phyloP scores from a whole-genome alignment of 768 basidiomycete species.

The Russula sp. region DNA sequence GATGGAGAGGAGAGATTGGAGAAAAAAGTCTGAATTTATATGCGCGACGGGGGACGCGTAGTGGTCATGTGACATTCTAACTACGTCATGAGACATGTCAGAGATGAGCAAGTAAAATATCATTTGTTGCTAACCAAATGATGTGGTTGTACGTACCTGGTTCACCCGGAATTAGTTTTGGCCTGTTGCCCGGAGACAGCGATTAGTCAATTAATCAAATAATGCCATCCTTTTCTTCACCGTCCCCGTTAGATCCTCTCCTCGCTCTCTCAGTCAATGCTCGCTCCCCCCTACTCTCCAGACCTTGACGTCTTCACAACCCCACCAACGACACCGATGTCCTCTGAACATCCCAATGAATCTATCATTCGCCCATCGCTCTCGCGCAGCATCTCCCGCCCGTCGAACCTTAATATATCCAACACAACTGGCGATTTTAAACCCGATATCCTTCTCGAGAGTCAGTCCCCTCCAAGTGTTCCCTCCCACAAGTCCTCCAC shows the following conservation, averaged over 20 bases:
- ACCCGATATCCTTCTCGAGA: conserved; percentile 40
- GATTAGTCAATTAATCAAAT: not conserved
- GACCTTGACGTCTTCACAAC: conserved; percentile 46
- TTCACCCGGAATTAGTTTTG: not conserved
- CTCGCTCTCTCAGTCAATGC: conserved; percentile 10
- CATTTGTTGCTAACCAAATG: not conserved
- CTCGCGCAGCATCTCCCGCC: conserved; percentile 39
- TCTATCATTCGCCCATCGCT: conserved; percentile 40
- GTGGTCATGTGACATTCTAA: not conserved
- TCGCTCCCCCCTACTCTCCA: conserved; percentile 22
- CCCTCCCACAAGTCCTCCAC: conserved; percentile 1
- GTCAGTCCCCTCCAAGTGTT: conserved; percentile 35
- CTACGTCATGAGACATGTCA: conserved; percentile 2
- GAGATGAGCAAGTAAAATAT: not conserved
- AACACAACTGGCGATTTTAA: conserved; percentile 37
- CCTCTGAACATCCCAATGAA: conserved; percentile 28
- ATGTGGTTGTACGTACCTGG: not conserved
- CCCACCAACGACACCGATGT: conserved; percentile 44
- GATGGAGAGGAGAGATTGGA: not conserved
- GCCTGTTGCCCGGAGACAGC: not conserved
- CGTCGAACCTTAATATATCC: conserved; percentile 39
- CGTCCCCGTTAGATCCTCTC: not conserved
- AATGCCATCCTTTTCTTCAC: not conserved
- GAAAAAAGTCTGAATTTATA: not conserved
- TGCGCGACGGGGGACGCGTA: conserved; percentile 3